Evolutionary conservation across 139 green algal species (phyloP).

Genomic region (Chlamydomonas sp.): DNA sequence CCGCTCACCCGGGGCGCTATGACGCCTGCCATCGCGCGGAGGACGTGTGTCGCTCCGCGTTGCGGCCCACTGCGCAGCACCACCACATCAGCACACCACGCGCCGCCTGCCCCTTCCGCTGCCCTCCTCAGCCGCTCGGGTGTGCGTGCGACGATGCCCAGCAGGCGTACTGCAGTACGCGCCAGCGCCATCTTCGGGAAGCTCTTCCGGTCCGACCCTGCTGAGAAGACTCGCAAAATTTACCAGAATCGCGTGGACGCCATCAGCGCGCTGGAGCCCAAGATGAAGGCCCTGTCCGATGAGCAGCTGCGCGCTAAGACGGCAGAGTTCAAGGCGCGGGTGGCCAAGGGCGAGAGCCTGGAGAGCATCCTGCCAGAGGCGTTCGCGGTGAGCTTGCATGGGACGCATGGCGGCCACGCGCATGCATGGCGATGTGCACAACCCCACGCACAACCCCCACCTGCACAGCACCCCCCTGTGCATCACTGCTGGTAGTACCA

Average conservation of each 20-base stretch:
- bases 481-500: too few relatives aligned
- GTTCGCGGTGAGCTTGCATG: conserved; percentile 55
- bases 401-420: too few relatives aligned
- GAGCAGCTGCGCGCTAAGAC: conserved; percentile 79
- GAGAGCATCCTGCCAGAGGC: conserved; percentile 83
- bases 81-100: too few relatives aligned
- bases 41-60: too few relatives aligned
- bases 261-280: conserved; percentile 81
- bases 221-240: conserved; percentile 50
- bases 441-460: neutral
- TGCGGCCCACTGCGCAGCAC: too few relatives aligned
- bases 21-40: too few relatives aligned
- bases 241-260: conserved; percentile 64
- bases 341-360: conserved; percentile 56
- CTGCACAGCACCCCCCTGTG: too few relatives aligned
- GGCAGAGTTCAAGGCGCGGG: conserved; percentile 57
- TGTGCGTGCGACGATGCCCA: too few relatives aligned
- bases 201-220: conserved; percentile 48
- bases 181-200: conserved; percentile 43
- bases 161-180: too few relatives aligned
- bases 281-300: conserved; percentile 66
- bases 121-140: too few relatives aligned
- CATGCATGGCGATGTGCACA: neutral
- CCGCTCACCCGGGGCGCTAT: too few relatives aligned
- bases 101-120: too few relatives aligned